Conservation (phyloP, 768 basidiomycete species). For the Neoboletus magnificus region DNA sequence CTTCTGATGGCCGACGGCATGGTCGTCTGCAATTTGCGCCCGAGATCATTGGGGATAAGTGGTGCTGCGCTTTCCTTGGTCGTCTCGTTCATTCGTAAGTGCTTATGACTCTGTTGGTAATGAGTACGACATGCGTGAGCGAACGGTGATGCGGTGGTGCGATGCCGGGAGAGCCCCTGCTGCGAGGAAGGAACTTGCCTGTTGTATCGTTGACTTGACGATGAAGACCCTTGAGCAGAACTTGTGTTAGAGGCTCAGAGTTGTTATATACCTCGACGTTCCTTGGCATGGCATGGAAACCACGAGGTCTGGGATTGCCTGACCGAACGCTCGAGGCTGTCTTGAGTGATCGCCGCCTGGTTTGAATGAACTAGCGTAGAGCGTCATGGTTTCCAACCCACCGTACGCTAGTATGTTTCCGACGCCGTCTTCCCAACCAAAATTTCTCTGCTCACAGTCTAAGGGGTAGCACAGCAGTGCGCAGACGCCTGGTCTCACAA, state of each 20-base stretch:
- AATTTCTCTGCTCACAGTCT: too few species aligned
- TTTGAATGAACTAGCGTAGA: too few species aligned
- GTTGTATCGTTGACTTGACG: background rate
- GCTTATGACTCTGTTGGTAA: background rate
- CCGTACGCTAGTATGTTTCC: too few species aligned
- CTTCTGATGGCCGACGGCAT: constrained; percentile 16
- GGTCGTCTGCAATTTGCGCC: constrained; percentile 7
- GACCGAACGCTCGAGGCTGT: constrained; percentile 1
- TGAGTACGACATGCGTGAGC: background rate
- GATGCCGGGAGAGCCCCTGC: background rate
- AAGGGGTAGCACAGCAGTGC: background rate
- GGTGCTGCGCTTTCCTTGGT: background rate
- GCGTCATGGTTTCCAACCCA: too few species aligned
- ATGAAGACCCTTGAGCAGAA: background rate
- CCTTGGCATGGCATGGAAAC: background rate
- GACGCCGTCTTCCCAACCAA: background rate
- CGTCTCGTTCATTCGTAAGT: constrained; percentile 2
- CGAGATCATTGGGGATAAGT: background rate
- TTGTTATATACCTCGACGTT: background rate
- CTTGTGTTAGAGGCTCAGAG: background rate
- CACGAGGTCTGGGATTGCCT: constrained; percentile 7
- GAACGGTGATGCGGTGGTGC: background rate
- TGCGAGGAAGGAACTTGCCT: background rate
- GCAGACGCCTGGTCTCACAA: background rate
- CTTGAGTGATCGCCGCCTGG: background rate